These are phyloP conservation scores for Silene coronaria DNA, from an alignment of 179 eudicot genomes.

Conservation along the genomic window DNA sequence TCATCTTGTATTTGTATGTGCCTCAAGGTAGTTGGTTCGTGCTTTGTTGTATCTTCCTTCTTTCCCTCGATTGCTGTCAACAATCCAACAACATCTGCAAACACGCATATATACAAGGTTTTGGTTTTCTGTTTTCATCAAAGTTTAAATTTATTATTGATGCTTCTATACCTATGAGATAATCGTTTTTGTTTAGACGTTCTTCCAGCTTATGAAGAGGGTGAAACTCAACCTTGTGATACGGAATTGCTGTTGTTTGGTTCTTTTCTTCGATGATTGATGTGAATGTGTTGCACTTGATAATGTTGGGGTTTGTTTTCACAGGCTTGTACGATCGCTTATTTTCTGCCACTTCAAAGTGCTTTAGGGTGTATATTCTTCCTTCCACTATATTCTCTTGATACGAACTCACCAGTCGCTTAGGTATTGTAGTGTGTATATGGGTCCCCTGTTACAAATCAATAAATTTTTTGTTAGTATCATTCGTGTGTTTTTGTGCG, in stretches of 20 bases:
- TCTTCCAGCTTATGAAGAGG: neutral
- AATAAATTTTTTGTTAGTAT: neutral
- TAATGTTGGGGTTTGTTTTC: neutral
- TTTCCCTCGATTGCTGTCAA: neutral
- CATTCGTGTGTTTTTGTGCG: neutral
- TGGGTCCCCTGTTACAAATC: neutral
- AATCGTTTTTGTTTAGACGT: neutral
- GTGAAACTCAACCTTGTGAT: neutral
- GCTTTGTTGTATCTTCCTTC: neutral
- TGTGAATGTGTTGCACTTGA: neutral
- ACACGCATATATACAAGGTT: too few relatives aligned
- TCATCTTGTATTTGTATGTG: neutral
- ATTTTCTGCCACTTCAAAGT: neutral
- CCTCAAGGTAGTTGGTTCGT: neutral
- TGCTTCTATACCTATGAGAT: neutral
- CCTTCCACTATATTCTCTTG: neutral
- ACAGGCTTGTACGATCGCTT: neutral
- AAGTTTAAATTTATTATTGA: too few relatives aligned
- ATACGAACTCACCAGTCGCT: neutral
- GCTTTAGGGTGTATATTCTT: neutral
- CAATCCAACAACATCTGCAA: too few relatives aligned
- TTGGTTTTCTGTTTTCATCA: too few relatives aligned
- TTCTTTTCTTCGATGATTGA: neutral
- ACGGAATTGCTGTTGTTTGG: neutral
- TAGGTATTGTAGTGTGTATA: constrained; percentile 1